phyloP scores from a whole-genome alignment of 1,284 basidiomycete genomes.

The Boletus sp. region DNA sequence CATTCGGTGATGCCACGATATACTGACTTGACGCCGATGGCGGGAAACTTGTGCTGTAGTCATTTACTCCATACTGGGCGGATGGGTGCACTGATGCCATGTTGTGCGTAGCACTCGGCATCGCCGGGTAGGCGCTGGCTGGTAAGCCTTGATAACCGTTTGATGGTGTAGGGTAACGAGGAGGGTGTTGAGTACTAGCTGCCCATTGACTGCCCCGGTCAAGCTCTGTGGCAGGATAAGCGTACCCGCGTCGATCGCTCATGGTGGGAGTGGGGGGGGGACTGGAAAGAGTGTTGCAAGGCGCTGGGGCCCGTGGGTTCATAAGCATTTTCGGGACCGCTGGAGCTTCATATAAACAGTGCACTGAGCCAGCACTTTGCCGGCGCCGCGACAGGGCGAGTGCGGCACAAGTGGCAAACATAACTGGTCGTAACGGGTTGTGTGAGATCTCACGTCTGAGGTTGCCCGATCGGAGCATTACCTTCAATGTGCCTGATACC shows the following conservation, averaged over 20 bases:
- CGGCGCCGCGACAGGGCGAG: slow-evolving; percentile 31
- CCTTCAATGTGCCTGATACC: slow-evolving; percentile 28
- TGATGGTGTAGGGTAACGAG: slow-evolving; percentile 26
- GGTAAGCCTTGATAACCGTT: slow-evolving; percentile 22
- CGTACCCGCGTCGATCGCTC: slow-evolving; percentile 32
- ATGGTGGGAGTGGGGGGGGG: slow-evolving; percentile 15
- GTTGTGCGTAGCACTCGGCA: slow-evolving; percentile 16
- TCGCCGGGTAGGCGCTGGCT: slow-evolving; percentile 21
- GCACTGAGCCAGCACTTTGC: slow-evolving; percentile 30
- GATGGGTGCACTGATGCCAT: slow-evolving; percentile 18
- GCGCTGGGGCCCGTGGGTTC: slow-evolving; percentile 24
- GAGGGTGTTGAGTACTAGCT: slow-evolving; percentile 16
- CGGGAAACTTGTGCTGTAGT: slow-evolving; percentile 22
- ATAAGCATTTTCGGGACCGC: slow-evolving; percentile 35
- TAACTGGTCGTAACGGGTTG: slow-evolving; percentile 28
- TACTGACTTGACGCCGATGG: slow-evolving; percentile 23
- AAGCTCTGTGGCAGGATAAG: slow-evolving; percentile 19
- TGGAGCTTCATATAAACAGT: slow-evolving; percentile 25
- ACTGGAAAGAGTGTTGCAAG: slow-evolving; percentile 1
- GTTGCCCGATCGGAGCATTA: slow-evolving; percentile 28
- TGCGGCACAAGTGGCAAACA: slow-evolving; percentile 33
- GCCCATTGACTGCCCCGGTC: slow-evolving; percentile 26
- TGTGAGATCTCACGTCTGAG: slow-evolving; percentile 30
- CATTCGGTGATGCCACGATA: slow-evolving; percentile 12
- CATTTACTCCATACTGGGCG: slow-evolving; percentile 21